Evolutionary conservation across 106 monocot species (phyloP).

Genomic region (Acorus gramineus): DNA sequence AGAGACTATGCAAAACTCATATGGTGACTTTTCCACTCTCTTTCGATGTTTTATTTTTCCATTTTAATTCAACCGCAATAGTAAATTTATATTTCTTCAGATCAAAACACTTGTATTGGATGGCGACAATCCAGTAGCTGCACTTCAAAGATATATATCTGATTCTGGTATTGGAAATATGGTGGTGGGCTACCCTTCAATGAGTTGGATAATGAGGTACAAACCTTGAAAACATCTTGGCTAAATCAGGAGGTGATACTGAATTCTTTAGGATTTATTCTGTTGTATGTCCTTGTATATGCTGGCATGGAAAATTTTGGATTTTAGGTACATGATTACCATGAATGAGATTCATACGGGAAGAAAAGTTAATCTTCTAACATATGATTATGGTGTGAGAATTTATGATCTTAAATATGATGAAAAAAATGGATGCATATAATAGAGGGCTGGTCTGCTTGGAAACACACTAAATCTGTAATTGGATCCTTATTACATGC

Average conservation of each 20-base stretch:
- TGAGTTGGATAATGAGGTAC: conserved; percentile 38
- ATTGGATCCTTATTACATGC: no score
- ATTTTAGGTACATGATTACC: no score
- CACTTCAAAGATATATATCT: conserved; percentile 24
- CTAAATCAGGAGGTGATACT: not conserved
- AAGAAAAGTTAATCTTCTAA: no score
- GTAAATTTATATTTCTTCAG: conserved; percentile 9
- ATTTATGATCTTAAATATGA: no score
- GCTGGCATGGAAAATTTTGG: not conserved
- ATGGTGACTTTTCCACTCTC: not conserved
- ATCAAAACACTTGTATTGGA: conserved; percentile 45
- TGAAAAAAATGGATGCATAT: no score
- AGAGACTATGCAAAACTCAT: conserved; percentile 19
- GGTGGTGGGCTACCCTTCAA: conserved; percentile 39
- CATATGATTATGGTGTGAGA: no score
- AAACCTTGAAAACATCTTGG: not conserved
- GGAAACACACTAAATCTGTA: no score
- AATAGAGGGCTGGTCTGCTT: no score
- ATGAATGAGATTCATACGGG: no score
- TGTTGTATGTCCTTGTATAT: not conserved
- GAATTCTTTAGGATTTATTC: not conserved
- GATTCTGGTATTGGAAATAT: conserved; percentile 31
- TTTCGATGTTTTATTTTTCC: not conserved
- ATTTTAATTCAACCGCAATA: not conserved
- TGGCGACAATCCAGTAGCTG: conserved; percentile 20